Evolutionary conservation across 805 yeast genomes (phyloP).

Genomic region (Scheffersomyces stipitis): DNA sequence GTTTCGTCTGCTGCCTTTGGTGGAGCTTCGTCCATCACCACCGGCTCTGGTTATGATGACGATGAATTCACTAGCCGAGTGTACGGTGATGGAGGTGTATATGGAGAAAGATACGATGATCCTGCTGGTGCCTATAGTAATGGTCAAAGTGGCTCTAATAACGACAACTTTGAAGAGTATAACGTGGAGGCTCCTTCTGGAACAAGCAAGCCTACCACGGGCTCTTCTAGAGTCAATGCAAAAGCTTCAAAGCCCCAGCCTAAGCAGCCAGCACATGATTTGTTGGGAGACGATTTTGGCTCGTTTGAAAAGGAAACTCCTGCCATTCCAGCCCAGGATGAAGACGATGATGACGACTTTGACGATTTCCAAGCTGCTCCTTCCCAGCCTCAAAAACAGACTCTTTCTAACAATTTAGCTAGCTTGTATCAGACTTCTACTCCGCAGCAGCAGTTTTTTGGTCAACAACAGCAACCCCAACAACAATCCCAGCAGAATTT

Average conservation of each 20-base stretch:
- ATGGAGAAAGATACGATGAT: conserved; percentile 65
- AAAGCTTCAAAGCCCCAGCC: conserved; percentile 29
- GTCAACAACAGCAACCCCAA: conserved; percentile 5
- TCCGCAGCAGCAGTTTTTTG: conserved; percentile 12
- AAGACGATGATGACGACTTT: conserved; percentile 70
- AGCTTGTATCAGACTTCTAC: conserved; percentile 26
- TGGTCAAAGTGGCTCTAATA: conserved; percentile 31
- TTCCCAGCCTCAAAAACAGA: conserved; percentile 21
- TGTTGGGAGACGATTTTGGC: conserved; percentile 47
- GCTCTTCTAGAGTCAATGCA: conserved; percentile 35
- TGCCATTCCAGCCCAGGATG: conserved; percentile 14
- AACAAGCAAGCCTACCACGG: conserved; percentile 33
- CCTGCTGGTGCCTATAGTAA: conserved; percentile 44
- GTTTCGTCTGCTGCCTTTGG: conserved; percentile 57
- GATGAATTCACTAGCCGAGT: conserved; percentile 55
- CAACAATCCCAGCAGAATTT: conserved; percentile 13
- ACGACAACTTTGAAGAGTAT: conserved; percentile 59
- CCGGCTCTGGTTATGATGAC: conserved; percentile 41
- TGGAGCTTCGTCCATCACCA: conserved; percentile 43
- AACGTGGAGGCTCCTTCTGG: conserved; percentile 37
- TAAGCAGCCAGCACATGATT: conserved; percentile 43
- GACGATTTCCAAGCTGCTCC: conserved; percentile 80
- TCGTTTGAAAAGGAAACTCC: conserved; percentile 37
- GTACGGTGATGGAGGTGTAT: conserved; percentile 72
- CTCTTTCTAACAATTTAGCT: conserved; percentile 23